Evolutionary conservation across 768 basidiomycete genomes (phyloP), one percentile per base, ranked within the genome.

Genomic region (Cyathus striatus): DNA sequence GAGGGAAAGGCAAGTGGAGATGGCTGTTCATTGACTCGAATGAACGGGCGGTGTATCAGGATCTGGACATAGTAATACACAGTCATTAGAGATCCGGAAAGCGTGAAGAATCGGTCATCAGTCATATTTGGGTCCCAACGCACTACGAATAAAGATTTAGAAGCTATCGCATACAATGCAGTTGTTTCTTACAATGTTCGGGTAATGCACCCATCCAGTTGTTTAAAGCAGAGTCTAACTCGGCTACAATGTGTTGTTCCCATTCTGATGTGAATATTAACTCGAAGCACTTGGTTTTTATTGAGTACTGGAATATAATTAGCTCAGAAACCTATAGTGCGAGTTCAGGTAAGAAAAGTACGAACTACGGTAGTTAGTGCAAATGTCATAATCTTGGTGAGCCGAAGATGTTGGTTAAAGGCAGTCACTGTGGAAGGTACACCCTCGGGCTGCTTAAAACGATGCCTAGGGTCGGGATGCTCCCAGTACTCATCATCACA

Each of bases 401-500:
- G 63, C 39, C 75, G 73, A 35, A 80, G 57, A 13, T 62, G 59
- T 30, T 67, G 60, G 23, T 73, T 67, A 52, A 82, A 81, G 38
- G 68, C 75, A 0, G 78, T 58, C 5, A 82, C 54, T 5, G 53
- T 53, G 3, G 77, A 77, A 0, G 78, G 75, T 52, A 70, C 76
- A 20, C 63, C 68, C 4, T 67, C 54, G 1, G 86, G 85, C 54
- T 87, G 86, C 43, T 75, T 73, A 61, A 83, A 86, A 1, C 73
- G 69, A 20, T 67, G 66, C 2, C 65, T 58, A 0, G 73, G 72
- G 44, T 78, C 76, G 34, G 61, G 63, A 23, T 66, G 61, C 18
- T 76, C 70, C 83, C 84, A 87, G 47, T 78, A 85, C 47, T 81
- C 79, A 51, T 83, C 81, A 43, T 74, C 72, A 36, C 81, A 80